Percentiles rank a stretch among this genome's conserved stretches.
Evolutionary conservation across 116 monocot species (phyloP).

Genomic region (Papilionanthe hybrid): DNA sequence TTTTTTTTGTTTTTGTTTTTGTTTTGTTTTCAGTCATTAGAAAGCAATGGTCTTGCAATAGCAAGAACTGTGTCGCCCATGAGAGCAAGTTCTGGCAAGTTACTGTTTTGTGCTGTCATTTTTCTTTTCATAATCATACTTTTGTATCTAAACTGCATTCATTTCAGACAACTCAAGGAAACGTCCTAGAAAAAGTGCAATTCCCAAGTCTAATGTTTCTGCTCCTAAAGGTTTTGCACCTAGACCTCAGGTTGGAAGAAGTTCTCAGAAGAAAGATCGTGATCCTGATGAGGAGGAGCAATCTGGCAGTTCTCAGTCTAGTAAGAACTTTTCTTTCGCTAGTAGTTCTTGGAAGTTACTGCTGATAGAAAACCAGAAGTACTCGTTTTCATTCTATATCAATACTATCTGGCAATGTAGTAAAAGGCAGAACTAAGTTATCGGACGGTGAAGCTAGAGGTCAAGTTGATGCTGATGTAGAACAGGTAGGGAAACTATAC

Average conservation of each 20-base stretch:
- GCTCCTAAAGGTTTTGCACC: slow-evolving; percentile 50
- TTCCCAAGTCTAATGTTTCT: slow-evolving; percentile 40
- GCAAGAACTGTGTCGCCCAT: slow-evolving; percentile 26
- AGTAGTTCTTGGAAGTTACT: slow-evolving; percentile 1
- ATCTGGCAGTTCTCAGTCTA: slow-evolving; percentile 15
- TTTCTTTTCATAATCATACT: slow-evolving; percentile 2
- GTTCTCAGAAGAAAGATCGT: slow-evolving; percentile 43
- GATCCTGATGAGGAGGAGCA: slow-evolving; percentile 22
- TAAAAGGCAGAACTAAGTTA: slow-evolving; percentile 7
- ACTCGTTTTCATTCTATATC: slow-evolving; percentile 7
- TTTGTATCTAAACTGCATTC: slow-evolving; percentile 14
- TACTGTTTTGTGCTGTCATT: not conserved
- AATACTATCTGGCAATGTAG: slow-evolving; percentile 12
- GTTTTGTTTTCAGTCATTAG: slow-evolving; percentile 36
- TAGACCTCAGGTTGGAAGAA: slow-evolving; percentile 34
- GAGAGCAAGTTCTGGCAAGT: slow-evolving; percentile 64
- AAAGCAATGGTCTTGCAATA: slow-evolving; percentile 22
- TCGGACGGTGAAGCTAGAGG: slow-evolving; percentile 15
- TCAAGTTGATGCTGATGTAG: slow-evolving; percentile 11
- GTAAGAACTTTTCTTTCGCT: slow-evolving; percentile 15
- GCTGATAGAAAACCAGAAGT: slow-evolving; percentile 3
- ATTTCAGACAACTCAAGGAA: slow-evolving; percentile 51
- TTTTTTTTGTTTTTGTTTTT: not conserved
- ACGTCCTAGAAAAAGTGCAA: slow-evolving; percentile 44
- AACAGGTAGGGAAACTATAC: slow-evolving; percentile 8